These are phyloP conservation scores for Rickenella mellea DNA, from an alignment of 768 basidiomycete species.

Conservation along the genomic window DNA sequence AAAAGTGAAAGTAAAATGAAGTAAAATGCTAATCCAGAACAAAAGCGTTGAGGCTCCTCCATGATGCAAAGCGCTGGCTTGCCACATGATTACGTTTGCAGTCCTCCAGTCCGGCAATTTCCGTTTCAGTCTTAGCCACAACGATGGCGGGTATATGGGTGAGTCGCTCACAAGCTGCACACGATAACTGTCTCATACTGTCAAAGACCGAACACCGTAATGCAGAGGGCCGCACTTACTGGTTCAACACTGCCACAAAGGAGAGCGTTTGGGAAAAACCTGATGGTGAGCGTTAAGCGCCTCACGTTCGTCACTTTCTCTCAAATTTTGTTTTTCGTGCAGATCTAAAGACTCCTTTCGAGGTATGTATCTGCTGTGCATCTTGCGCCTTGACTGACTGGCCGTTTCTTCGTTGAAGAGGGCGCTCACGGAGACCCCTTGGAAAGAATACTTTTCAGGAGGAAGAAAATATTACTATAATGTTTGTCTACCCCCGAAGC, in stretches of 20 bases:
- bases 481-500: conserved; percentile 29
- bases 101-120: too few relatives aligned
- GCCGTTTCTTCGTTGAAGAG: conserved; percentile 32
- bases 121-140: too few relatives aligned
- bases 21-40: too few relatives aligned
- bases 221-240: conserved; percentile 95
- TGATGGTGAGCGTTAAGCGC: conserved; percentile 42
- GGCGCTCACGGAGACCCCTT: conserved; percentile 82
- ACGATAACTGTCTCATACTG: neutral
- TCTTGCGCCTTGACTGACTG: conserved; percentile 4
- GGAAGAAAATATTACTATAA: conserved; percentile 90
- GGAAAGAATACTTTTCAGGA: conserved; percentile 94
- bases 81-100: too few relatives aligned
- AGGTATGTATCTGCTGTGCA: conserved; percentile 38
- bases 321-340: conserved; percentile 3
- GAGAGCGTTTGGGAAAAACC: conserved; percentile 99
- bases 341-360: conserved; percentile 89
- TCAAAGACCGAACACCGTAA: conserved; percentile 85
- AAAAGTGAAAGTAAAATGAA: too few relatives aligned
- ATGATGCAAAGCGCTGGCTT: too few relatives aligned
- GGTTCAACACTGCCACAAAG: conserved; percentile 84
- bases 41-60: too few relatives aligned
- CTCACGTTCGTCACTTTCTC: conserved; percentile 13
- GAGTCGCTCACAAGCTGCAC: too few relatives aligned
- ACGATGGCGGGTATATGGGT: too few relatives aligned